Conservation (phyloP, 192 early-diverging fungal genomes). For the Backusella tarrabulga region DNA sequence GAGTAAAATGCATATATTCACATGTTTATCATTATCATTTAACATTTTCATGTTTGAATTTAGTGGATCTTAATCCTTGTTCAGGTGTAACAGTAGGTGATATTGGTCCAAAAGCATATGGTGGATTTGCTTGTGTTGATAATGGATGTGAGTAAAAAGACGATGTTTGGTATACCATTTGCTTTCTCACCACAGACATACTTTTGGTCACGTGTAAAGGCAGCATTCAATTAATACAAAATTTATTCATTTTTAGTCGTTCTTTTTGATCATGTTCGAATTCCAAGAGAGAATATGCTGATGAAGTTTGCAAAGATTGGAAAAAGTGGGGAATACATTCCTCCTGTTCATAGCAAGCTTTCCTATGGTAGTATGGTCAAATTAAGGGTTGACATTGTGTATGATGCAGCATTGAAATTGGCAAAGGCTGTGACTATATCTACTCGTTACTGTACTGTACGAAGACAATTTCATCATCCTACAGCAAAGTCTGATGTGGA, state of each 20-base stretch:
- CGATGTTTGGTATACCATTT: neutral
- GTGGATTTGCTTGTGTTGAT: conserved; percentile 68
- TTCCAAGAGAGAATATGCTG: conserved; percentile 77
- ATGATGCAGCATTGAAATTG: conserved; percentile 46
- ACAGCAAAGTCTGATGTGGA: conserved; percentile 19
- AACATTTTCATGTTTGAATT: neutral
- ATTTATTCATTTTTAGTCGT: conserved; percentile 32
- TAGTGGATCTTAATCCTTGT: conserved; percentile 62
- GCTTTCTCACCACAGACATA: neutral
- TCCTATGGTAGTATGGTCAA: conserved; percentile 78
- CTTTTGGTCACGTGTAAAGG: neutral
- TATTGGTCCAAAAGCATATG: conserved; percentile 73
- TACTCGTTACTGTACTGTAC: conserved; percentile 57
- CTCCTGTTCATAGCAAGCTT: conserved; percentile 68
- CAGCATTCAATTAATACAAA: neutral
- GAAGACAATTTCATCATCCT: conserved; percentile 57
- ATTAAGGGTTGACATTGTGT: conserved; percentile 68
- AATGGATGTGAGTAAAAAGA: conserved; percentile 62
- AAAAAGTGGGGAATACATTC: conserved; percentile 59
- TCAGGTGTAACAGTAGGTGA: conserved; percentile 77
- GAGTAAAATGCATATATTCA: conserved; percentile 1
- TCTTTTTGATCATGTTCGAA: conserved; percentile 64
- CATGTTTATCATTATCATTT: neutral
- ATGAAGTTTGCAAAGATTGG: conserved; percentile 74
- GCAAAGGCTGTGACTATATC: conserved; percentile 64